Percentiles rank a stretch among this genome's conserved stretches.
These are phyloP conservation scores for Leptomonas pyrrhocoris DNA, from an alignment of 208 protist species.

Conservation along the genomic window DNA sequence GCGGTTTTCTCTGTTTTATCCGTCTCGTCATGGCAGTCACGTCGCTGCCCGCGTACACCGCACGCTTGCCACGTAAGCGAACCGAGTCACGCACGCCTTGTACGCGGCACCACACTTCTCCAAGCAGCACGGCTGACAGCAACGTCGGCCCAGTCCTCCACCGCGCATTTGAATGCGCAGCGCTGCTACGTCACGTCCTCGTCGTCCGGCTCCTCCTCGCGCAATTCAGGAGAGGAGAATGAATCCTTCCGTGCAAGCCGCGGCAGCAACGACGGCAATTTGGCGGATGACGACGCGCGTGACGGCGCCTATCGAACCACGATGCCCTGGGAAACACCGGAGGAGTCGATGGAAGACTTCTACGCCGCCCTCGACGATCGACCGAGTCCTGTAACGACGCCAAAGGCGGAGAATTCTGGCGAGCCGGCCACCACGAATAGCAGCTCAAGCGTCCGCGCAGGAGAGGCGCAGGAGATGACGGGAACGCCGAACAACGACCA, in stretches of 20 bases:
- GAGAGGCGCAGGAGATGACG: too few relatives aligned
- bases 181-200: constrained; percentile 2
- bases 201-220: background rate
- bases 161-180: background rate
- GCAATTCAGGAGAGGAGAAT: background rate
- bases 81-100: too few relatives aligned
- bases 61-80: too few relatives aligned
- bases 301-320: constrained; percentile 8
- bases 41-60: too few relatives aligned
- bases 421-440: too few relatives aligned
- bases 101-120: background rate
- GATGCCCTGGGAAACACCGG: constrained; percentile 6
- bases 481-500: too few relatives aligned
- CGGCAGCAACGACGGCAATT: background rate
- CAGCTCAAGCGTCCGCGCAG: too few relatives aligned
- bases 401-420: too few relatives aligned
- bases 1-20: too few relatives aligned
- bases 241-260: background rate
- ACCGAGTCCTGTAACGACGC: background rate
- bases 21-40: too few relatives aligned
- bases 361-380: background rate
- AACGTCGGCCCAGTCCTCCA: background rate
- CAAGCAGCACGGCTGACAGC: background rate
- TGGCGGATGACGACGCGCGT: background rate
- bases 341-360: background rate